Percentiles rank a stretch among this genome's conserved stretches.
Evolutionary conservation across 2,329 filamentous ascomycete species (phyloP).

Genomic region (Fusarium sp.): DNA sequence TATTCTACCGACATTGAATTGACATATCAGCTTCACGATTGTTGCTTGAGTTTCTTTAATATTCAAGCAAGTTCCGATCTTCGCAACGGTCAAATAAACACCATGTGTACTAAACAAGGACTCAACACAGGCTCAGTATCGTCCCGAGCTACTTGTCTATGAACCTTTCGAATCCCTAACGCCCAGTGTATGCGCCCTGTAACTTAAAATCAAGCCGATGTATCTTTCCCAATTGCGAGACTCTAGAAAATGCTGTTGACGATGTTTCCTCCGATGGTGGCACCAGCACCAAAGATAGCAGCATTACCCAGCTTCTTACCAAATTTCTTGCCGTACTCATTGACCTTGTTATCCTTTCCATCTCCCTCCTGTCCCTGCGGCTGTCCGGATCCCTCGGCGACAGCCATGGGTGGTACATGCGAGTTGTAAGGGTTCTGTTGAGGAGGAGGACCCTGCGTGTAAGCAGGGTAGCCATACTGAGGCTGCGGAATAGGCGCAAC

Average conservation of each 20-base stretch:
- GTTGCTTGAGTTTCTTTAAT: too few species aligned
- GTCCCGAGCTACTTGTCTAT: conserved; percentile 7
- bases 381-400: conserved; percentile 65
- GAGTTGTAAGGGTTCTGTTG: conserved; percentile 72
- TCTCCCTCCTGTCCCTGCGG: conserved; percentile 56
- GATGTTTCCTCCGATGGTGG: conserved; percentile 88
- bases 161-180: conserved; percentile 22
- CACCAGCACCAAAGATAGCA: conserved; percentile 92
- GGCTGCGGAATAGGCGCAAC: conserved; percentile 44
- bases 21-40: background rate
- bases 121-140: background rate
- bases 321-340: conserved; percentile 89
- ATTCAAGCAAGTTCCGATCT: background rate
- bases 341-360: conserved; percentile 72
- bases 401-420: conserved; percentile 78
- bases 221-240: background rate
- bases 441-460: conserved; percentile 53
- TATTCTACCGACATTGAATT: background rate
- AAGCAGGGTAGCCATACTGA: conserved; percentile 52
- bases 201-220: background rate
- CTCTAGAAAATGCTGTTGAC: conserved; percentile 88
- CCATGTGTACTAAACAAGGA: background rate
- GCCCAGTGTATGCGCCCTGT: conserved; percentile 16
- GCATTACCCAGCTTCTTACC: conserved; percentile 87
- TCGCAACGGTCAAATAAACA: background rate